Evolutionary conservation across 768 basidiomycete species (phyloP).

Genomic region (Rhodotorula kratochvilovae): DNA sequence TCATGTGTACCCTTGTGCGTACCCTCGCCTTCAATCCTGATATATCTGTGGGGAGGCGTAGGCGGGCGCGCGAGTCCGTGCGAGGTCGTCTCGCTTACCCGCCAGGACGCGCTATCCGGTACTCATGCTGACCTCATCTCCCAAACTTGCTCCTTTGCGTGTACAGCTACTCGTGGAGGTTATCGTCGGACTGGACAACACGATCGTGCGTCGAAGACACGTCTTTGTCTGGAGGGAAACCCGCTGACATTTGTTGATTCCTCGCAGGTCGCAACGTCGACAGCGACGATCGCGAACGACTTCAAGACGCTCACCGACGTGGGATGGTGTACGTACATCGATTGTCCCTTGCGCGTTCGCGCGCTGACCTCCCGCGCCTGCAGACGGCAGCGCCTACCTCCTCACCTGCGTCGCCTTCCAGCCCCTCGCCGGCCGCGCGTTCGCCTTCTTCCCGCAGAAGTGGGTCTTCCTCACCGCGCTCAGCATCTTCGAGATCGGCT

Average conservation of each 20-base stretch:
- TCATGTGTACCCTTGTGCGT: slow-evolving; percentile 18
- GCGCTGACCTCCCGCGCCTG: not conserved
- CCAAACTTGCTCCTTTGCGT: no score
- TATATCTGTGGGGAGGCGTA: no score
- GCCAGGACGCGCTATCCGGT: no score
- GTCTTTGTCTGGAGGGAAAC: no score
- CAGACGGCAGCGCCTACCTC: slow-evolving; percentile 21
- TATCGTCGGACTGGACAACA: slow-evolving; percentile 31
- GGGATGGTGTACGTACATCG: slow-evolving; percentile 18
- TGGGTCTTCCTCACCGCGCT: slow-evolving; percentile 11
- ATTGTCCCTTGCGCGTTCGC: no score
- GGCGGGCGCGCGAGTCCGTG: no score
- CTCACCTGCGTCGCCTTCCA: slow-evolving; percentile 28
- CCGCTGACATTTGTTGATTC: no score
- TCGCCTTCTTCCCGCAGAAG: slow-evolving; percentile 25
- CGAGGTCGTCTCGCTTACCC: no score
- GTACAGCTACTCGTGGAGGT: slow-evolving; percentile 27
- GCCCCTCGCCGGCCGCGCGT: slow-evolving; percentile 18
- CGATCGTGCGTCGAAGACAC: slow-evolving; percentile 8
- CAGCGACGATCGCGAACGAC: slow-evolving; percentile 18
- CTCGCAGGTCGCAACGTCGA: slow-evolving; percentile 7
- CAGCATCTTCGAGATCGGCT: slow-evolving; percentile 16
- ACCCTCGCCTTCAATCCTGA: no score
- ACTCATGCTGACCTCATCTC: not conserved
- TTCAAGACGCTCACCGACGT: slow-evolving; percentile 16